These are phyloP conservation scores for Penicillium rolfsii DNA, from an alignment of 2,329 filamentous ascomycete genomes.

Conservation along the genomic window DNA sequence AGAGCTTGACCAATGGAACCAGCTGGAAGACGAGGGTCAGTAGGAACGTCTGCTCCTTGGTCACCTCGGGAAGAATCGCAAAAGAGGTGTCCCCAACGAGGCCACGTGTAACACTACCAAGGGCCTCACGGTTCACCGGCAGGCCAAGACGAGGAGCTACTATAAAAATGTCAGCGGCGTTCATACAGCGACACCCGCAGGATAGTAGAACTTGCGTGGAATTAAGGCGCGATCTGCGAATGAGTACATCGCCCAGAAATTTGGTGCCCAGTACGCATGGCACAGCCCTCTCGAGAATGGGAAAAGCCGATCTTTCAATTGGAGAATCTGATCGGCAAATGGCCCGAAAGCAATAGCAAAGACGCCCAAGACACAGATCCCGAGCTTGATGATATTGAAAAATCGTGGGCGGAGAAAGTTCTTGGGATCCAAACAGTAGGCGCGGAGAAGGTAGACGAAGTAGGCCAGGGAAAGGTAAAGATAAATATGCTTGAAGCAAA, in stretches of 20 bases:
- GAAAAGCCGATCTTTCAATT: conserved; percentile 82
- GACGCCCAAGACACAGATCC: conserved; percentile 68
- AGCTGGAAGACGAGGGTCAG: conserved; percentile 82
- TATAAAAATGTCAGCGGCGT: conserved; percentile 47
- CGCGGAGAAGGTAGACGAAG: conserved; percentile 87
- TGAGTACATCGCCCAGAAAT: conserved; percentile 95
- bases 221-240: conserved; percentile 85
- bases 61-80: conserved; percentile 86
- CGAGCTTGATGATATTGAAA: conserved; percentile 81
- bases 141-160: conserved; percentile 82
- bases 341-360: conserved; percentile 86
- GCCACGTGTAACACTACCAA: conserved; percentile 88
- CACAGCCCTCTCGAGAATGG: conserved; percentile 92
- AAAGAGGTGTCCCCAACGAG: conserved; percentile 93
- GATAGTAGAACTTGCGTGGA: conserved; percentile 56
- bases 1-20: conserved; percentile 79
- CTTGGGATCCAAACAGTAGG: conserved; percentile 80
- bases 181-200: neutral
- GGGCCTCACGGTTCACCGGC: conserved; percentile 69
- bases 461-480: conserved; percentile 95
- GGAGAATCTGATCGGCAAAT: conserved; percentile 82
- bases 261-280: conserved; percentile 98
- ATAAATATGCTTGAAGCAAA: conserved; percentile 98
- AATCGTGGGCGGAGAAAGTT: conserved; percentile 77
- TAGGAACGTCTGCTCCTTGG: conserved; percentile 75